A percentile compares a stretch with the other conserved stretches of the same genome.
Evolutionary conservation across 2,329 filamentous ascomycete genomes (phyloP).

Genomic region (Verticillium klebahnii): DNA sequence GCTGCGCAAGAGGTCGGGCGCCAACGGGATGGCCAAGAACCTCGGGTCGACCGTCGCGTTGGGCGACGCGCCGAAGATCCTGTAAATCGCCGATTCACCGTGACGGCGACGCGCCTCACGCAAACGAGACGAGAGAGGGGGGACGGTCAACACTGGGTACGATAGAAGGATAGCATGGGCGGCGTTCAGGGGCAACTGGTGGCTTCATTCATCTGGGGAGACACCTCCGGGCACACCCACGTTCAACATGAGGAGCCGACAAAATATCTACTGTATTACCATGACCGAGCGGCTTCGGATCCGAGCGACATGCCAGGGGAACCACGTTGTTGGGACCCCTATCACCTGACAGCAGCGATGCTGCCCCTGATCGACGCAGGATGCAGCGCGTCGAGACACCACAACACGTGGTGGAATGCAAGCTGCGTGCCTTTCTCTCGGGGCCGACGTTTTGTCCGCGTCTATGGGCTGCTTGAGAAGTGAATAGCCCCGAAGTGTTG

Average conservation of each 20-base stretch:
- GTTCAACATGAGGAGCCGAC: not conserved
- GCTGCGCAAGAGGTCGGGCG: conserved; percentile 69
- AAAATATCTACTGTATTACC: not conserved
- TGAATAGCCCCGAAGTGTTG: too few relatives aligned
- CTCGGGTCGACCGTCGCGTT: conserved; percentile 35
- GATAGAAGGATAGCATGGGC: not conserved
- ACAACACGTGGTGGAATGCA: not conserved
- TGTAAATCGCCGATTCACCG: not conserved
- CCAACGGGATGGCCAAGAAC: conserved; percentile 28
- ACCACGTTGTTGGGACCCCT: not conserved
- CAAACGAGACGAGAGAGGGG: not conserved
- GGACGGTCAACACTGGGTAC: not conserved
- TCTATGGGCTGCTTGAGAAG: not conserved
- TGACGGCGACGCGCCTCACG: not conserved
- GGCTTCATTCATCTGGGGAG: not conserved
- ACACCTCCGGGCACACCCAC: not conserved
- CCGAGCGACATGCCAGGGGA: not conserved
- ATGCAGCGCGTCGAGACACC: not conserved
- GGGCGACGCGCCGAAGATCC: conserved; percentile 21
- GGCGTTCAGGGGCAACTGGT: not conserved
- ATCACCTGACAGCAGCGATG: not conserved
- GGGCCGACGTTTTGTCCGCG: not conserved
- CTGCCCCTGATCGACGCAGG: not conserved
- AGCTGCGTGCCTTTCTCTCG: not conserved
- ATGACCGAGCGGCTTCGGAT: not conserved